Conservation (phyloP, 2,329 filamentous ascomycete genomes). For the Colletotrichum lindemuthianum region DNA sequence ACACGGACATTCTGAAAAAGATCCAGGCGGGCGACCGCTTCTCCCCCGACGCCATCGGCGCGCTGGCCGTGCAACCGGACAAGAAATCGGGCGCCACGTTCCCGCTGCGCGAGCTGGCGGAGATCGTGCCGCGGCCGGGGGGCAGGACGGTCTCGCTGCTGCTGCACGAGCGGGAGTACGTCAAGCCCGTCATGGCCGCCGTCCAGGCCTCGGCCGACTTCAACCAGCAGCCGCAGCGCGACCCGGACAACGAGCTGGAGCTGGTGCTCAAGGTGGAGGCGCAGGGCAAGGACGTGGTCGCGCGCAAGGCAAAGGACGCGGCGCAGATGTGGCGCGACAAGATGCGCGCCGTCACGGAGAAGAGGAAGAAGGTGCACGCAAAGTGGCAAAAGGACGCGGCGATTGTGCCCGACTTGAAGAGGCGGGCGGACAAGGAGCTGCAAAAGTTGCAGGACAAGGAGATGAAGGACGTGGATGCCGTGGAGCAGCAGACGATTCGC, state of each 20-base stretch:
- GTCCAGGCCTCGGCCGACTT: conserved; percentile 63
- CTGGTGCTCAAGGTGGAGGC: conserved; percentile 64
- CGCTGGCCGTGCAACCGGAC: conserved; percentile 52
- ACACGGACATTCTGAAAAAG: conserved; percentile 51
- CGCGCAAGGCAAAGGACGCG: conserved; percentile 54
- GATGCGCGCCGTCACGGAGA: conserved; percentile 58
- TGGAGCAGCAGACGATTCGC: conserved; percentile 60
- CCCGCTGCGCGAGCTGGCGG: conserved; percentile 65
- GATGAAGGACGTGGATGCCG: conserved; percentile 59
- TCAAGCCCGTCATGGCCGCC: conserved; percentile 66
- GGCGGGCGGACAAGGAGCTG: conserved; percentile 57
- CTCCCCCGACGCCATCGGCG: conserved; percentile 60
- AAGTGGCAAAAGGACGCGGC: conserved; percentile 57
- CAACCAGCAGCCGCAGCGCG: conserved; percentile 70
- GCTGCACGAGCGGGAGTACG: conserved; percentile 53
- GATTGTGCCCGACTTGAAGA: conserved; percentile 59
- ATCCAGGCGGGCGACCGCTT: conserved; percentile 60
- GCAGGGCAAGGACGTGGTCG: conserved; percentile 59
- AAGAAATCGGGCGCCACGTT: conserved; percentile 45
- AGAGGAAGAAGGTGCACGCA: conserved; percentile 59
- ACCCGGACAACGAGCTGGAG: conserved; percentile 68
- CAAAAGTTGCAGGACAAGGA: conserved; percentile 64
- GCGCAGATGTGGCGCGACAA: conserved; percentile 62
- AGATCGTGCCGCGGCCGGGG: conserved; percentile 59
- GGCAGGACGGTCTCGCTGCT: conserved; percentile 54